Conservation (phyloP, 345 rosid species). For the Aquilaria yunnanensis region DNA sequence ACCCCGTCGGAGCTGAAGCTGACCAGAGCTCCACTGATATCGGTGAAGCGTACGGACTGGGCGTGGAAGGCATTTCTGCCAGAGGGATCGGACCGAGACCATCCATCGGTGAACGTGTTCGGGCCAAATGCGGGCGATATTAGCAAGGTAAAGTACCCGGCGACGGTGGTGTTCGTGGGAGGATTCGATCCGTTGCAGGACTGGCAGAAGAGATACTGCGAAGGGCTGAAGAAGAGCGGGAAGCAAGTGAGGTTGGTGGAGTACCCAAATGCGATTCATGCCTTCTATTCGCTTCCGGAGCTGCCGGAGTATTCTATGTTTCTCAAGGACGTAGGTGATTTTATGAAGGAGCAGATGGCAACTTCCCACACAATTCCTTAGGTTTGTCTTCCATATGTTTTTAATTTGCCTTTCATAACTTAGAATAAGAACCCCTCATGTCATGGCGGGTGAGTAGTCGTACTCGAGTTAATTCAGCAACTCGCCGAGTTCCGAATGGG, state of each 20-base stretch:
- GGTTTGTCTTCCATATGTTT: too few relatives aligned
- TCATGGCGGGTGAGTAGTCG: too few relatives aligned
- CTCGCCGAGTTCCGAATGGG: too few relatives aligned
- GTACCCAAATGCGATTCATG: constrained; percentile 24
- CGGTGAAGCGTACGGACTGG: constrained; percentile 17
- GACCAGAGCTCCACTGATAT: constrained; percentile 2
- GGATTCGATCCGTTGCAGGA: constrained; percentile 37
- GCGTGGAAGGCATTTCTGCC: constrained; percentile 27
- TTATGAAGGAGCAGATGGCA: constrained; percentile 11
- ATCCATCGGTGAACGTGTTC: constrained; percentile 18
- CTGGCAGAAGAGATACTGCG: constrained; percentile 32
- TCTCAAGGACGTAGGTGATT: constrained; percentile 16
- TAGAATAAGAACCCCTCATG: background rate
- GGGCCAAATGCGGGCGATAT: constrained; percentile 15
- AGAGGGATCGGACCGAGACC: constrained; percentile 18
- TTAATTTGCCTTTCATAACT: too few relatives aligned
- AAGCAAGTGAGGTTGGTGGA: constrained; percentile 28
- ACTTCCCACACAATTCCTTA: too few relatives aligned
- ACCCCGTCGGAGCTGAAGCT: constrained; percentile 22
- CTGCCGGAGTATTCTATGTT: constrained; percentile 16
- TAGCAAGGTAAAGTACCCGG: constrained; percentile 16
- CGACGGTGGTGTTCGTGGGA: constrained; percentile 16
- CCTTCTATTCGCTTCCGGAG: constrained; percentile 21
- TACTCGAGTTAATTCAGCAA: too few relatives aligned
- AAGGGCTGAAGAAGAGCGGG: constrained; percentile 26